Percentiles rank a stretch among this genome's conserved stretches.
Conservation (phyloP, 2,329 filamentous ascomycete genomes). For the Trematosphaeria pertusa region DNA sequence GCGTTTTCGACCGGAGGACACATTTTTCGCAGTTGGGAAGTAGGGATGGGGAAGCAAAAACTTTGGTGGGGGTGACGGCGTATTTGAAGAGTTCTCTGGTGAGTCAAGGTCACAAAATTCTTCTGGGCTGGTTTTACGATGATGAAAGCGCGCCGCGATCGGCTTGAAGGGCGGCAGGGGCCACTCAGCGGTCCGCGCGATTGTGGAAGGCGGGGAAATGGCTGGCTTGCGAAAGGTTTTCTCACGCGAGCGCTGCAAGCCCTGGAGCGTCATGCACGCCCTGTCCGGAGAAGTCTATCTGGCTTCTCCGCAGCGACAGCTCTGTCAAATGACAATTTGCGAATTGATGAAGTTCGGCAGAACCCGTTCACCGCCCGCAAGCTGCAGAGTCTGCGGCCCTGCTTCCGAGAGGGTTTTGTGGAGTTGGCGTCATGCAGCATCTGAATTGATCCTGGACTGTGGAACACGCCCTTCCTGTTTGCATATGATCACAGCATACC, state of each 20-base stretch:
- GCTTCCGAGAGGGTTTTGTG: background rate
- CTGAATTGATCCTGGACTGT: background rate
- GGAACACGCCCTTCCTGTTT: no score
- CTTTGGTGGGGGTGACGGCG: constrained; percentile 19
- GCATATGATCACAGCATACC: no score
- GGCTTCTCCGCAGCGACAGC: background rate
- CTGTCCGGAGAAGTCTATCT: background rate
- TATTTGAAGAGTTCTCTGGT: constrained; percentile 41
- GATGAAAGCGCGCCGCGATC: constrained; percentile 43
- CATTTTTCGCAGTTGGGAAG: constrained; percentile 43
- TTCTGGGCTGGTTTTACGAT: constrained; percentile 32
- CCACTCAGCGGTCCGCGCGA: constrained; percentile 13
- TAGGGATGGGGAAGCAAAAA: constrained; percentile 17
- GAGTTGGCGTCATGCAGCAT: no score
- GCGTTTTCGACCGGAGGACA: constrained; percentile 54
- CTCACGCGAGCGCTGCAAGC: constrained; percentile 13
- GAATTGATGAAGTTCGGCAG: background rate
- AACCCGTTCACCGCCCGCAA: background rate
- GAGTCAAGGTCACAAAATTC: constrained; percentile 48
- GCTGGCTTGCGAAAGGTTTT: constrained; percentile 12
- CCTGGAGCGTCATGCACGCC: constrained; percentile 6
- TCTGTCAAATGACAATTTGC: constrained; percentile 6
- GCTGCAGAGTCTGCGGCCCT: background rate
- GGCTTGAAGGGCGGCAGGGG: constrained; percentile 18
- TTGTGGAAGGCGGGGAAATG: constrained; percentile 16